These are phyloP conservation scores for Backusella circina DNA, from an alignment of 192 early-diverging fungal genomes.

Conservation along the genomic window DNA sequence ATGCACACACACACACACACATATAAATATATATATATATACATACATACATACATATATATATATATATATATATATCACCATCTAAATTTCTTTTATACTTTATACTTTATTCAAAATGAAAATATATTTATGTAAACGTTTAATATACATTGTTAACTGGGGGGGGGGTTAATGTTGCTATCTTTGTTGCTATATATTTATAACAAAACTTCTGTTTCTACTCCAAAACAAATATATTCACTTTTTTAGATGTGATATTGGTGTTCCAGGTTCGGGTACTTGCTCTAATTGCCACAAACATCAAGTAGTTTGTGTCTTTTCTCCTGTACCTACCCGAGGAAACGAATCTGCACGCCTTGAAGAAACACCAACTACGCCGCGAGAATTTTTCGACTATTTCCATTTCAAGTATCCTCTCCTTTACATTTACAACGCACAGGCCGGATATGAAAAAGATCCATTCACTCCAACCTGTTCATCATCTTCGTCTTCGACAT, in stretches of 20 bases:
- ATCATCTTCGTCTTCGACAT: neutral
- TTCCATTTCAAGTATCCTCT: constrained; percentile 9
- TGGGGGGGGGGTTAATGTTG: neutral
- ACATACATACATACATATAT: neutral
- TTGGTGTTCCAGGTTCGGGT: constrained; percentile 20
- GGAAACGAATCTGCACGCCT: neutral
- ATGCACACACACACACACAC: neutral
- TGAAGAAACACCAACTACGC: neutral
- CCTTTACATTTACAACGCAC: constrained; percentile 1
- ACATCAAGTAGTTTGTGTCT: constrained; percentile 15
- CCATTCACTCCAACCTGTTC: neutral
- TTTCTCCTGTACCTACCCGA: constrained; percentile 13
- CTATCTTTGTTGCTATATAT: neutral
- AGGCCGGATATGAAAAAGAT: constrained; percentile 12
- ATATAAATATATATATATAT: neutral
- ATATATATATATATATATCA: neutral
- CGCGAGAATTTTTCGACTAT: neutral
- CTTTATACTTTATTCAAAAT: constrained; percentile 1
- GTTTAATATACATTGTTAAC: neutral
- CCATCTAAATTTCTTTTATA: neutral
- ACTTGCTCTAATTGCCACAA: constrained; percentile 30
- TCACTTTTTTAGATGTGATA: constrained; percentile 22
- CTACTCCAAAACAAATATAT: neutral
- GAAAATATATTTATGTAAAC: neutral
- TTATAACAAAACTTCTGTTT: neutral